Percentiles rank a stretch among this genome's conserved stretches.
These are phyloP conservation scores for Geranium incanum DNA, from an alignment of 441 rosid species.

Conservation along the genomic window DNA sequence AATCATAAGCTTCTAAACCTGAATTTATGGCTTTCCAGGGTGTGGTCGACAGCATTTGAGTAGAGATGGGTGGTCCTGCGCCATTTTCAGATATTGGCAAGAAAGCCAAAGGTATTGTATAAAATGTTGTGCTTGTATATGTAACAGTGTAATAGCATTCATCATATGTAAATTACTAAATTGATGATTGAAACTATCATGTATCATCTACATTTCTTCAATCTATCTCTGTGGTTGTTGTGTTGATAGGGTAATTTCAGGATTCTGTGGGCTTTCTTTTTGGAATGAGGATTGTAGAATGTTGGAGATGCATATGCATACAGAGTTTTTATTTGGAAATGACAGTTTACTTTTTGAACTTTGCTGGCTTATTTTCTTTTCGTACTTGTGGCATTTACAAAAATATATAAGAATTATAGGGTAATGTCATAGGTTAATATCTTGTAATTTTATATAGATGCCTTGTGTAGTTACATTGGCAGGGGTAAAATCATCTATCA, in stretches of 20 bases:
- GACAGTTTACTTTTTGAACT: not conserved
- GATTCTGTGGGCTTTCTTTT: not conserved
- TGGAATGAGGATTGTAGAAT: too few relatives aligned
- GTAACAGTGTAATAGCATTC: not conserved
- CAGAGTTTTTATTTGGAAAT: not conserved
- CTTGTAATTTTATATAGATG: not conserved
- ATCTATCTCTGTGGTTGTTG: not conserved
- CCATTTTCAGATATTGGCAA: constrained; percentile 67
- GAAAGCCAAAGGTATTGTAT: constrained; percentile 51
- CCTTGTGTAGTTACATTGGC: not conserved
- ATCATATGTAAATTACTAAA: not conserved
- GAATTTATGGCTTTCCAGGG: constrained; percentile 14
- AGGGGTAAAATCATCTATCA: not conserved
- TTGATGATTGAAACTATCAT: not conserved
- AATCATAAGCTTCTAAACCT: not conserved
- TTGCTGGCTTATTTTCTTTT: not conserved
- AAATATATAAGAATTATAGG: not conserved
- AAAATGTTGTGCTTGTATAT: not conserved
- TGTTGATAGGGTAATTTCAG: not conserved
- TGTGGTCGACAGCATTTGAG: constrained; percentile 17
- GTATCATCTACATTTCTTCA: not conserved
- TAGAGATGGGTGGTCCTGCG: constrained; percentile 58
- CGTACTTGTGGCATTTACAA: not conserved
- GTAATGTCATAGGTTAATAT: too few relatives aligned
- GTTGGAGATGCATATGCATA: not conserved